Base-by-base conservation (phyloP, 768 basidiomycete species). In the Lactarius hengduanensis region DNA sequence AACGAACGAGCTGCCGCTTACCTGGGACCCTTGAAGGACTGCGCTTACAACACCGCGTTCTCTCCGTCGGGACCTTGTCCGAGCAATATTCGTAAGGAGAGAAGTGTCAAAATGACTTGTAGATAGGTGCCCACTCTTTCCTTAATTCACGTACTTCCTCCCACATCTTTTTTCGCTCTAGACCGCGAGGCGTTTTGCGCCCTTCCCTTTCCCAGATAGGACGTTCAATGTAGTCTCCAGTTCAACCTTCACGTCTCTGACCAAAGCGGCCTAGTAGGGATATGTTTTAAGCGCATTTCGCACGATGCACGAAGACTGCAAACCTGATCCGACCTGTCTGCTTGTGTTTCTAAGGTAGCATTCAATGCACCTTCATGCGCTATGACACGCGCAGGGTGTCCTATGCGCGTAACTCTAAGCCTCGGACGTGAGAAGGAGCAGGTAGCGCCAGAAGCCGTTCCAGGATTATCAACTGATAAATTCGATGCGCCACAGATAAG, bases 401-500 rank as follows among this genome's bases (percentile, higher is more conserved):
- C 97, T 15, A 99, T 82, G n/a, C 97, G 84, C 0, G 95, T 94
- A 8, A 89, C 84, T 73, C 82, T 87, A 13, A 92, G 70, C 66
- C 77, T 82, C 26, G 79, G 77, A 4, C 79, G 59, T 83, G 86
- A 30, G 82, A 82, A 1, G 76, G 71, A 0, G 77, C 67, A 15
- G 89, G 87, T 4, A 91, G 77, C 18, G 82, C 83, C 18, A 92
- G 80, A 11, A 99, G 81, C 22, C 97, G 83, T 71, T n/a, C 90
- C 15, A 99, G 82, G 45, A 99, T 99, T 99, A 76, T 99, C 97
- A 1, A 97, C 94, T 1, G 96, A 91, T 59, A 99, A 80, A 71
- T 99, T 97, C 3, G 92, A 94, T 9, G 94, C 95, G 26, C 95
- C 94, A 72, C 96, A 97, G 4, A 98, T 88, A 15, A 98, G 85